Base-by-base conservation (phyloP, 371 early-diverging fungal species). In the Capillidium heterosporum region DNA sequence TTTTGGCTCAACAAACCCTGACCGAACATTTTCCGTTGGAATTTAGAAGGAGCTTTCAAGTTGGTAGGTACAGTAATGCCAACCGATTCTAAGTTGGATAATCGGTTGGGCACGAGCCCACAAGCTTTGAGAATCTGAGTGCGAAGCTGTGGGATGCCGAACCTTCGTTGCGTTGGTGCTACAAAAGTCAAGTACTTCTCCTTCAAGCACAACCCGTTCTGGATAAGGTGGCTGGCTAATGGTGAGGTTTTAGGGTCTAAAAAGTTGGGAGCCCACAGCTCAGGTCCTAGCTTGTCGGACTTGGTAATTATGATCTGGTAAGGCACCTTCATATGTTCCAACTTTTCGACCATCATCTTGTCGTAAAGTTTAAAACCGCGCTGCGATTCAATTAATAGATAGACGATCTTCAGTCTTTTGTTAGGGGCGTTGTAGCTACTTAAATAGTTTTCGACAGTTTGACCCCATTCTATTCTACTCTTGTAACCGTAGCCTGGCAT, bases 401-500 rank as follows among this genome's bases (percentile, higher is more conserved):
- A 49, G n/a, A 49, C 27, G 13, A 27, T 5, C n/a, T 49, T 49
- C n/a, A 49, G n/a, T 32, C 27, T 49, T 5, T 11, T 1, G 17
- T 27, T 49, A 3, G 21, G 27, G n/a, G 32, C 3, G 15, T 26
- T 21, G 19, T 21, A 21, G n/a, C 23, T 32, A 10, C 23, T 27
- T 8, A 42, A 29, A 15, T 24, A 43, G 17, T 43, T 17, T 26
- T 55, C 32, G 2, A 42, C 54, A 8, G 32, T 23, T 53, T 42
- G 15, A 11, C 86, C 86, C 86, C 86, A 86, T 59, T 81, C 82
- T 39, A 70, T 71, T 7, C 76, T 71, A 49, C 82, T 82, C 48
- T 73, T 73, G 61, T 67, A 86, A 1, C 86, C 86, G 56, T 86
- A 86, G 2, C 86, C 86, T 2, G 86, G 86, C 84, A 83, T 83